These are phyloP conservation scores for Didymellaceae sp. DNA, from an alignment of 2,329 filamentous ascomycete species.

Conservation along the genomic window DNA sequence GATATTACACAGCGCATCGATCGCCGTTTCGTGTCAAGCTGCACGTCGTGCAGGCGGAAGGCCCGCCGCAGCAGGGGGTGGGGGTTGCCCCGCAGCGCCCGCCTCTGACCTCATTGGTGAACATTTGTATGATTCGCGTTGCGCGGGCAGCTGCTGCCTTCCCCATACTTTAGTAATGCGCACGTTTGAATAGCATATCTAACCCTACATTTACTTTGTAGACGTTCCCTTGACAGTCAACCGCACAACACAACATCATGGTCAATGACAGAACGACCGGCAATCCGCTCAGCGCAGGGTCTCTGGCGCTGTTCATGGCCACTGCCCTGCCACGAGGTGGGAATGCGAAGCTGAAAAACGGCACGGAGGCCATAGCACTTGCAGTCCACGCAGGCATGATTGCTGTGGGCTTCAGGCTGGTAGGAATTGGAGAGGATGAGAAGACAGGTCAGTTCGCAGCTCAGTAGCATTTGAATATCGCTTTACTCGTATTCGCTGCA, in stretches of 20 bases:
- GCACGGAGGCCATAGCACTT: constrained; percentile 83
- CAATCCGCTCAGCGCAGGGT: constrained; percentile 54
- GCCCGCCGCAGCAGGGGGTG: constrained; percentile 6
- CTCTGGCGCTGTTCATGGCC: constrained; percentile 53
- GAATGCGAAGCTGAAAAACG: constrained; percentile 63
- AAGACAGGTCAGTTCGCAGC: constrained; percentile 63
- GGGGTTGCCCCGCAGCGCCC: constrained; percentile 21
- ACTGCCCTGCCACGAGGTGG: constrained; percentile 50
- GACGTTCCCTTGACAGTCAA: background rate
- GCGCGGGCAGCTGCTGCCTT: constrained; percentile 9
- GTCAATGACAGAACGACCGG: constrained; percentile 37
- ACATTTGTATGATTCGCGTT: background rate
- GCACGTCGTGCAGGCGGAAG: constrained; percentile 1
- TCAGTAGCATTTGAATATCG: background rate
- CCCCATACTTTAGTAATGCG: background rate
- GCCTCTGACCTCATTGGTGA: constrained; percentile 29
- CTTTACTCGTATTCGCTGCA: constrained; percentile 13
- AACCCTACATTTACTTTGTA: background rate
- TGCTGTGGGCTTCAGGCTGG: constrained; percentile 78
- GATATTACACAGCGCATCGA: constrained; percentile 11
- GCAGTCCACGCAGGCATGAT: constrained; percentile 84
- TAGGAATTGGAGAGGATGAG: constrained; percentile 85
- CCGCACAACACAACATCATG: constrained; percentile 26
- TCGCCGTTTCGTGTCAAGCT: constrained; percentile 11
- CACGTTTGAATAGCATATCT: background rate